These are phyloP conservation scores for Mycotypha africana DNA, from an alignment of 371 early-diverging fungal genomes.

Conservation along the genomic window DNA sequence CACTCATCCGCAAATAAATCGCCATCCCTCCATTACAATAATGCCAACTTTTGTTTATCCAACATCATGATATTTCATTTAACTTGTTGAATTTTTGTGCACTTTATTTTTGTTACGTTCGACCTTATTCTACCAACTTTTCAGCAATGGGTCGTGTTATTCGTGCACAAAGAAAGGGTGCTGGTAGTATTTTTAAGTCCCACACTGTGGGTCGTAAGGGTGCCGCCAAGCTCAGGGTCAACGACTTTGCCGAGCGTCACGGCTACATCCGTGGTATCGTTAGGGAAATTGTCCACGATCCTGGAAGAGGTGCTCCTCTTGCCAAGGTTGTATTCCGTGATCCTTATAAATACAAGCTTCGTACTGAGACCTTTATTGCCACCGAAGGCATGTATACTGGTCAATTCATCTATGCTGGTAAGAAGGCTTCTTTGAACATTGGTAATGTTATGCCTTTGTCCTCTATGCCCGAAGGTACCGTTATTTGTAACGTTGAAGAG, in stretches of 20 bases:
- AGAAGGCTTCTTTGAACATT: slow-evolving; percentile 93
- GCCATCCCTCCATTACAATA: no score
- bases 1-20: no score
- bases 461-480: slow-evolving; percentile 99
- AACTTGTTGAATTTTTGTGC: no score
- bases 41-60: no score
- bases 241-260: slow-evolving; percentile 96
- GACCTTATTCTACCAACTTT: background rate
- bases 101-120: no score
- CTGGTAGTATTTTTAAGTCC: slow-evolving; percentile 97
- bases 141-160: slow-evolving; percentile 68
- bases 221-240: slow-evolving; percentile 91
- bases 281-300: slow-evolving; percentile 99
- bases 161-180: slow-evolving; percentile 96
- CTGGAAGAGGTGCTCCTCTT: slow-evolving; percentile 99
- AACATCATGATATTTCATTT: no score
- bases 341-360: slow-evolving; percentile 76
- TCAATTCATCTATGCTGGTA: slow-evolving; percentile 98
- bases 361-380: slow-evolving; percentile 94
- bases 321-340: slow-evolving; percentile 77
- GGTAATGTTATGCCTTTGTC: slow-evolving; percentile 97
- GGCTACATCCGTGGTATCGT: slow-evolving; percentile 97
- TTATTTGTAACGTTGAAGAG: slow-evolving; percentile 98
- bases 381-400: slow-evolving; percentile 99
- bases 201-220: slow-evolving; percentile 94